Evolutionary conservation across 257 asterid genomes (phyloP), one percentile per base, ranked within the genome.

Genomic region (Solanum etuberosum): DNA sequence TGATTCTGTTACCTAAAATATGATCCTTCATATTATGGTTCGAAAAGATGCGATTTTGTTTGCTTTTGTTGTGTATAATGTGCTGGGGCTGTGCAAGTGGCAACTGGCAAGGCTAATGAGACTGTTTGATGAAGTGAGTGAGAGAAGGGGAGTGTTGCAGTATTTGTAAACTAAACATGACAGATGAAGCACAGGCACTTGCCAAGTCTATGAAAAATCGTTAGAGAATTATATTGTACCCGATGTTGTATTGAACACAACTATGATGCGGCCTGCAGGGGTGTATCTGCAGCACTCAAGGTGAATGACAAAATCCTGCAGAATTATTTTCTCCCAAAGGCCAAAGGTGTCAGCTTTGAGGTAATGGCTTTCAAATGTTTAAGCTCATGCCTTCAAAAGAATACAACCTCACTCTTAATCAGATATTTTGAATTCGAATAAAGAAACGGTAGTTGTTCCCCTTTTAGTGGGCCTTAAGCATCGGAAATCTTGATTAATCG

Each of bases 211-310:
- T 11, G 71, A 63, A n/a, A 63, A 63, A 25, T 25, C 32, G 14
- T 12, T 63, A 63, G 8, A 63, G 71, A 63, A 63, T 63, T 0
- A 10, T 63, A 14, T 5, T 25, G 71, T 63, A 2, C 34, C 71
- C 2, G 68, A 23, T 9, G 68, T 59, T 59, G 68, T 10, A 21
- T 6, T 61, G 70, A 23, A 61, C 29, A 61, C 70, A 61, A 61
- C 7, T 23, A 61, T 10, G 31, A 61, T n/a, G 4, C 8, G 46
- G 32, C 32, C 32, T 31, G 32, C n/a, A n/a, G 63, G 8, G 98
- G 95, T 43, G 90, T 93, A 63, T 78, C 90, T 84, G 86, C 67
- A n/a, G n/a, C 4, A 51, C n/a, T 16, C 61, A 8, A 13, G 27
- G 27, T 59, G 67, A 59, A 59, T 1, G 70, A 65, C 2, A 12